phyloP scores from a whole-genome alignment of 352 stramenopile species.

The Globisporangium rhizosaccharum region DNA sequence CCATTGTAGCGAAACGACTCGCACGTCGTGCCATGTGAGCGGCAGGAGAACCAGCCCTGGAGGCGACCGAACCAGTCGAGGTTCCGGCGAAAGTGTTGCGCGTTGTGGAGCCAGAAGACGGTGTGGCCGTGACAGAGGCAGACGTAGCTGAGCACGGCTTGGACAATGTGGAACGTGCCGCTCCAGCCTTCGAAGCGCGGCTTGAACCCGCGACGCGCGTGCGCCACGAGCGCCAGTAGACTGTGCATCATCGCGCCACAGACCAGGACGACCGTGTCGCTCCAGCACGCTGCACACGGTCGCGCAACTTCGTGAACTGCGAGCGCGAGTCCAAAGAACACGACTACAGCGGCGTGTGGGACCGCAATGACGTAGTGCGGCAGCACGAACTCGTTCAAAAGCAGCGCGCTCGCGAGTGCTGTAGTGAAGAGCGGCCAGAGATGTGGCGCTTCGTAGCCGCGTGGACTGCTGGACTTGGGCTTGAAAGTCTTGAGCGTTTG shows the following conservation, averaged over 20 bases:
- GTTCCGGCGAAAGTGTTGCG: constrained; percentile 26
- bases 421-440: constrained; percentile 3
- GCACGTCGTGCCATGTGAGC: constrained; percentile 14
- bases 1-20: constrained; percentile 33
- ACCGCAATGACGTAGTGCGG: background rate
- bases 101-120: constrained; percentile 34
- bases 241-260: background rate
- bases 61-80: constrained; percentile 28
- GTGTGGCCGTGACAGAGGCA: constrained; percentile 22
- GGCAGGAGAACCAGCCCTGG: constrained; percentile 24
- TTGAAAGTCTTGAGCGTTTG: background rate
- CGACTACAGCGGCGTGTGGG: background rate
- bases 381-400: background rate
- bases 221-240: background rate
- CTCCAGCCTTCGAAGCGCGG: constrained; percentile 38
- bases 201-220: constrained; percentile 5
- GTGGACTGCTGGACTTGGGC: background rate
- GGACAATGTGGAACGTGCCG: constrained; percentile 33
- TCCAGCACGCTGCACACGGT: background rate
- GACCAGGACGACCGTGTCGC: background rate
- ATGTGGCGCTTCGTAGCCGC: constrained; percentile 5
- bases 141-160: constrained; percentile 27
- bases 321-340: background rate
- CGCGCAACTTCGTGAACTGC: constrained; percentile 6
- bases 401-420: background rate